phyloP scores from a whole-genome alignment of 2,329 filamentous ascomycete species.

The Coniochaeta sp. region DNA sequence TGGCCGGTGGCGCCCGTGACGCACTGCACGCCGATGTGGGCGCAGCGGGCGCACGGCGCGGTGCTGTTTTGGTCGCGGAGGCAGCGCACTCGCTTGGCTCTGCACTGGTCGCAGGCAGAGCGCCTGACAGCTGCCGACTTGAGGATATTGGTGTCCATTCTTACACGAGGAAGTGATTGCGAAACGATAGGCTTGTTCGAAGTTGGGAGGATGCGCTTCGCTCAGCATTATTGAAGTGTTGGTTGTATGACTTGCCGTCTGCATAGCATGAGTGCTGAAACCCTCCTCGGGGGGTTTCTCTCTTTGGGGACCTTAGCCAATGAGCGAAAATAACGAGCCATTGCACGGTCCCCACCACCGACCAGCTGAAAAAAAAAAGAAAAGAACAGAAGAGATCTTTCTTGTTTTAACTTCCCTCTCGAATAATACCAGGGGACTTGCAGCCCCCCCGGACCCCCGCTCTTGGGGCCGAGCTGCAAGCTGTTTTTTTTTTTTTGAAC shows the following conservation, averaged over 20 bases:
- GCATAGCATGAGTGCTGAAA: background rate
- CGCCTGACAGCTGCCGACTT: slow-evolving; percentile 8
- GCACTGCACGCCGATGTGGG: slow-evolving; percentile 9
- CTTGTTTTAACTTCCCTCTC: too few species aligned
- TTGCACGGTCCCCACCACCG: too few species aligned
- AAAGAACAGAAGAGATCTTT: too few species aligned
- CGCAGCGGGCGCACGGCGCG: slow-evolving; percentile 12
- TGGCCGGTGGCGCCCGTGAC: slow-evolving; percentile 11
- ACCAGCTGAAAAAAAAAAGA: too few species aligned
- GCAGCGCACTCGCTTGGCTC: slow-evolving; percentile 15
- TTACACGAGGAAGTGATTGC: background rate
- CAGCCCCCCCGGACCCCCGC: too few species aligned
- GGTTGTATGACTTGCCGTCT: background rate
- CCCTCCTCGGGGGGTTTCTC: slow-evolving; percentile 4
- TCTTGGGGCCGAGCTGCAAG: too few species aligned
- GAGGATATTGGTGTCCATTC: background rate
- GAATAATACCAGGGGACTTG: too few species aligned
- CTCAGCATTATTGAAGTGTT: background rate
- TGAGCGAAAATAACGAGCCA: slow-evolving; percentile 4
- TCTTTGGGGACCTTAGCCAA: slow-evolving; percentile 3
- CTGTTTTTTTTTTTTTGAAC: too few species aligned
- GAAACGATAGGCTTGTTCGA: background rate
- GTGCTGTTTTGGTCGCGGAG: slow-evolving; percentile 11
- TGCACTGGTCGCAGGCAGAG: slow-evolving; percentile 15
- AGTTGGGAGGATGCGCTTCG: background rate